Evolutionary conservation across 306 rosid genomes (phyloP), one percentile per base, ranked within the genome.

Genomic region (Hippophae tibetana): DNA sequence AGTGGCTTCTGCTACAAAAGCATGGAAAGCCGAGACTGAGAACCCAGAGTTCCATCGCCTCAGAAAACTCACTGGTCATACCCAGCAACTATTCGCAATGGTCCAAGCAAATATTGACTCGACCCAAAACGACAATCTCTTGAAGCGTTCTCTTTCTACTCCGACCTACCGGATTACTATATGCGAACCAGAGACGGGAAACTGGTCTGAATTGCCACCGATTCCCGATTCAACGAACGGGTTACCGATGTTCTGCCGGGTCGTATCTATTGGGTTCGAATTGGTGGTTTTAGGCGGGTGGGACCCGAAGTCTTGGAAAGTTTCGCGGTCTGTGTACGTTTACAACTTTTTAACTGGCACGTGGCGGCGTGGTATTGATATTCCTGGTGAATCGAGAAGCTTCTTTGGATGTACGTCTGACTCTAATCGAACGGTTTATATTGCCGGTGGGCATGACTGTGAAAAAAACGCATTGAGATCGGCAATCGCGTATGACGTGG

Each of bases 211-310:
- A 66, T 62, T 81, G 18, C 74, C 78, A 0, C 47, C 74, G 13
- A 54, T 65, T 41, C 73, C 81, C 12, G 78, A 13, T 14, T 54
- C 52, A 3, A 5, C 63, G 5, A 52, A 11, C 10, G 86, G 86
- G 54, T 72, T 86, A 1, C 95, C 97, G 11, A 54, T 89, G 76
- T 89, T 89, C 46, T 89, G 92, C 64, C 87, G 62, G 47, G 12
- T 83, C 41, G 78, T 72, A 2, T 75, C 78, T 11, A 80, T 78
- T 5, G 95, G 95, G 47, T 72, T 70, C 27, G 70, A 77, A 3
- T 48, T 89, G 5, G 81, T 89, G 11, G 71, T 86, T 3, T 52
- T 89, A 42, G 97, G 97, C 7, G 97, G 97, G 56, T 85, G 83
- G 83, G 92, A 82, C 61, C 85, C 95, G 12, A 45, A 46, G 7